These are phyloP conservation scores for Entonaema liquescens DNA, from an alignment of 495 filamentous ascomycete genomes.

Conservation along the genomic window DNA sequence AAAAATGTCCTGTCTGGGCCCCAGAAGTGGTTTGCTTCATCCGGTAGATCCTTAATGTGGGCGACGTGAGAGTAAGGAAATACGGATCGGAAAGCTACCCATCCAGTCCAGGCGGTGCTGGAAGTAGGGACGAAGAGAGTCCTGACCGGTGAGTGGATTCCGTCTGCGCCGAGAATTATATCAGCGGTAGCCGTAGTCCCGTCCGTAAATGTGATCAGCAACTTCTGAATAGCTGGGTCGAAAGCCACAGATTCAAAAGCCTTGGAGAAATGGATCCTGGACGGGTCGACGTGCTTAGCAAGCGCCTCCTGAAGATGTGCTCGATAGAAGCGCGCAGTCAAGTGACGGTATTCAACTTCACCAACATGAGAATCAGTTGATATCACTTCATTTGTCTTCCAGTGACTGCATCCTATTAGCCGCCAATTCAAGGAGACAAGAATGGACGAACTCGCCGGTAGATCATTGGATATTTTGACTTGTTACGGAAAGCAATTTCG, in stretches of 20 bases:
- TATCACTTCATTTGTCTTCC: constrained; percentile 56
- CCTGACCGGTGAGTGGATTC: constrained; percentile 45
- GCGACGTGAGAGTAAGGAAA: constrained; percentile 54
- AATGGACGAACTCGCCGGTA: constrained; percentile 37
- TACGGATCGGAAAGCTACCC: constrained; percentile 57
- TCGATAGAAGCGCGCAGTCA: constrained; percentile 57
- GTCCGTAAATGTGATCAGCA: constrained; percentile 43
- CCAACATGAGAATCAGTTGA: constrained; percentile 50
- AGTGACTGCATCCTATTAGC: constrained; percentile 24
- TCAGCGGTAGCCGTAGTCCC: constrained; percentile 41
- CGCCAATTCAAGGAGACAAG: neutral
- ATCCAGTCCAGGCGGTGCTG: constrained; percentile 54
- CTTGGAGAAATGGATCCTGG: constrained; percentile 43
- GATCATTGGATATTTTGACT: constrained; percentile 45
- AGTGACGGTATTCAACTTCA: constrained; percentile 53
- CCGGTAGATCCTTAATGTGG: constrained; percentile 51
- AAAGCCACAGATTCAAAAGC: constrained; percentile 29
- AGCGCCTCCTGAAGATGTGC: constrained; percentile 59
- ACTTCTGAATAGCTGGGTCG: constrained; percentile 13
- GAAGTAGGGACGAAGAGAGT: constrained; percentile 54
- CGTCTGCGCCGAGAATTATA: constrained; percentile 48
- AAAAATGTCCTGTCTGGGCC: constrained; percentile 59
- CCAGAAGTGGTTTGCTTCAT: constrained; percentile 61
- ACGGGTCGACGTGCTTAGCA: constrained; percentile 50
- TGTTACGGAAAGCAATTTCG: constrained; percentile 52